A percentile compares a stretch with the other conserved stretches of the same genome.
These are phyloP conservation scores for Leishmania mexicana DNA, from an alignment of 208 protist genomes.

Conservation along the genomic window DNA sequence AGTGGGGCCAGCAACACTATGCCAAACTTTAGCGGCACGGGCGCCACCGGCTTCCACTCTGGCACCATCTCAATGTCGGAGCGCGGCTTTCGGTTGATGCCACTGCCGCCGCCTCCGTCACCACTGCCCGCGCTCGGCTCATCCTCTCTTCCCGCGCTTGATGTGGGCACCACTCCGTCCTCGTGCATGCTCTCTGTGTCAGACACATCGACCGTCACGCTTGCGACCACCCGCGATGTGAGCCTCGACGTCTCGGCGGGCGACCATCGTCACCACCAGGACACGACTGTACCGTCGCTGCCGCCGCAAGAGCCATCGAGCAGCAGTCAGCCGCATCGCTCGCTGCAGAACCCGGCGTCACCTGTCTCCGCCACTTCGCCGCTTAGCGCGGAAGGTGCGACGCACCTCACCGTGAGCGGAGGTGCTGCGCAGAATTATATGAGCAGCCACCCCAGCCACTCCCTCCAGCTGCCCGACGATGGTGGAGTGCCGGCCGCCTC, in stretches of 20 bases:
- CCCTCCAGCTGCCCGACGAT: neutral
- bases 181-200: neutral
- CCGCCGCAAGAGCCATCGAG: neutral
- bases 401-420: neutral
- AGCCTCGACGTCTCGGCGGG: neutral
- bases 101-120: neutral
- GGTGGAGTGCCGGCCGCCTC: conserved; percentile 9
- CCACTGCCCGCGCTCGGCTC: neutral
- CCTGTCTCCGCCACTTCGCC: neutral
- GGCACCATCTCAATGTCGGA: neutral
- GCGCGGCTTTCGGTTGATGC: neutral
- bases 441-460: neutral
- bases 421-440: neutral
- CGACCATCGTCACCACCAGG: neutral
- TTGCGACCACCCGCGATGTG: neutral
- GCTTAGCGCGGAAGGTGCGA: conserved; percentile 1
- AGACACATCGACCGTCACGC: neutral
- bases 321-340: neutral
- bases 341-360: neutral
- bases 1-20: neutral
- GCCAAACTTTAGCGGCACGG: neutral
- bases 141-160: neutral
- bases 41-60: neutral
- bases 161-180: neutral
- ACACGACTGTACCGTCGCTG: neutral